These are phyloP conservation scores for Kurtzmaniella quercitrusa DNA, from an alignment of 1,139 yeast species.

Conservation along the genomic window DNA sequence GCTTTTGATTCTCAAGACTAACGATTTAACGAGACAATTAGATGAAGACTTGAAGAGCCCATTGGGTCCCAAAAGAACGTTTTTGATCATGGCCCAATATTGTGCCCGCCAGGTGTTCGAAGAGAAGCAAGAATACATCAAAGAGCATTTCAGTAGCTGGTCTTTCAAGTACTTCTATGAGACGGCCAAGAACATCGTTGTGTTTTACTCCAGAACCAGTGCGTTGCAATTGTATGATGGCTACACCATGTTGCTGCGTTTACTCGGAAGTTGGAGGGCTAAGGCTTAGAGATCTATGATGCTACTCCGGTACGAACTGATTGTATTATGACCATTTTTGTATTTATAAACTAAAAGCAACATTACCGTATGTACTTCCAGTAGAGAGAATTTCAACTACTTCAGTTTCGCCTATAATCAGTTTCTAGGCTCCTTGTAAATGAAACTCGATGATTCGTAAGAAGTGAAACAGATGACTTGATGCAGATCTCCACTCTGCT, in stretches of 20 bases:
- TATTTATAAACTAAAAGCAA: too few species aligned
- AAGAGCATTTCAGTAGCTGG: conserved; percentile 27
- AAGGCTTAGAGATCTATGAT: not conserved
- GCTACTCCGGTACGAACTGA: not conserved
- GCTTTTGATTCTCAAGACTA: conserved; percentile 81
- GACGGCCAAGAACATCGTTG: conserved; percentile 41
- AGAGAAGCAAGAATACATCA: conserved; percentile 50
- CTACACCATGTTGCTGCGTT: conserved; percentile 7
- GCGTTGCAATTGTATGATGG: conserved; percentile 57
- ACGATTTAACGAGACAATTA: conserved; percentile 83
- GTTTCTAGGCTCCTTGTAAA: too few species aligned
- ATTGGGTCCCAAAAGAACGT: conserved; percentile 83
- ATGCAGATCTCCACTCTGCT: too few species aligned
- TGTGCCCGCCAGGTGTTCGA: conserved; percentile 78
- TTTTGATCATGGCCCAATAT: conserved; percentile 82
- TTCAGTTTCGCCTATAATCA: too few species aligned
- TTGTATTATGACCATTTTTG: not conserved
- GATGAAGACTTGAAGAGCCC: conserved; percentile 84
- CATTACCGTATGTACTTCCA: too few species aligned
- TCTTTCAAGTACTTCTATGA: conserved; percentile 34
- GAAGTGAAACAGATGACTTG: too few species aligned
- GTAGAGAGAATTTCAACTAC: too few species aligned
- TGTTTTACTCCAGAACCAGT: conserved; percentile 48
- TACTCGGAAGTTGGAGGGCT: not conserved
- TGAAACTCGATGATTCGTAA: too few species aligned